Base-by-base conservation (phyloP, 2,329 filamentous ascomycete genomes). In the Colletotrichum shisoi region DNA sequence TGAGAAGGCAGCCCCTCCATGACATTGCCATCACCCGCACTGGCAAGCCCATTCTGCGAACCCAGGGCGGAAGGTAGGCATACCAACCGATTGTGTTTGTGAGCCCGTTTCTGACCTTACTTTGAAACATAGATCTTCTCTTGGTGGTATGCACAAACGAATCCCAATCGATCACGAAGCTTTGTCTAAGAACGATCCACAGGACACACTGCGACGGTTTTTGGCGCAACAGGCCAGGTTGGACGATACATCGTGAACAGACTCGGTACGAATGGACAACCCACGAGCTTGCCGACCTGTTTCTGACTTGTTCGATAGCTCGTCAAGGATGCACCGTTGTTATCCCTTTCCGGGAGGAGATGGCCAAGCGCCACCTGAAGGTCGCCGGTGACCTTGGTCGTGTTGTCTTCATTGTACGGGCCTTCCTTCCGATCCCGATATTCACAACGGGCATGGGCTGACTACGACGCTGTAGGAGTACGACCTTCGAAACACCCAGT, bases 201-300 rank as follows among this genome's bases (percentile, higher is more conserved):
- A 93, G 94, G 94, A 72, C 93, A 98, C 82, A 97, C 94, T 70
- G 94, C 92, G 69, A 99, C 95, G 67, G 94, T 99, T 74, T 99
- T 99, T 81, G 95, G 95, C 81, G 95, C 95, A 76, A 97, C 94
- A 69, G 95, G 95, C 71, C 94, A 96, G 79, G 83, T 99, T 63
- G 95, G 95, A 77, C 89, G 95, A 77, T 99, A 99, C 80, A 96
- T 99, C 77, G 95, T 99, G 77, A 97, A 97, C 82, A 88, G 93
- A 79, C 86, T 99, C 77, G 93, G 93, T 85, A 78, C 71, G 80
- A 69, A 53, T 51, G 46, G 53, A 40, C 57, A 63, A 70, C 72
- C 75, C 61, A 76, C 71, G 52, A 46, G 13, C 6, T 19, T 7
- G 17, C 8, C 12, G 15, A n/a, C 17, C n/a, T 52, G 39, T 34